These are phyloP conservation scores for Ceraceosorus guamensis DNA, from an alignment of 1,284 basidiomycete species.

Conservation along the genomic window DNA sequence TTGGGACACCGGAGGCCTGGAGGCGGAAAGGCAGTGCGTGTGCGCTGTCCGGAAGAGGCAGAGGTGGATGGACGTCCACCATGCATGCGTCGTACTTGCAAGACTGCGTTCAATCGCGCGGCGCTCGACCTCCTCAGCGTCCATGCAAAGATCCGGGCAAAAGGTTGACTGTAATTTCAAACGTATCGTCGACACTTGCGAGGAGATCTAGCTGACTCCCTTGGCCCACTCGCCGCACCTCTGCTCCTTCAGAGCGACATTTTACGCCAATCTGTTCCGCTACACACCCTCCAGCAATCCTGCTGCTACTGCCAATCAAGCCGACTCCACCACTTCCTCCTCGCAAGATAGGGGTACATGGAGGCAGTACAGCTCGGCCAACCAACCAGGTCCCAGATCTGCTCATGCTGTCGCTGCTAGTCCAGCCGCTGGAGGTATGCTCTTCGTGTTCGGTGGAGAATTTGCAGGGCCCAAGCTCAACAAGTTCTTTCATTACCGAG, in stretches of 20 bases:
- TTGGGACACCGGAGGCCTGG: slow-evolving; percentile 14
- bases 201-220: background rate
- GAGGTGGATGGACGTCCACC: too few species aligned
- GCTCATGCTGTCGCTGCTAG: slow-evolving; percentile 44
- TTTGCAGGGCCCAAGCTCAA: slow-evolving; percentile 72
- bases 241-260: slow-evolving; percentile 13
- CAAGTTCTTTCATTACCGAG: slow-evolving; percentile 82
- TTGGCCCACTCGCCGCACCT: background rate
- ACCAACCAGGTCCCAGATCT: slow-evolving; percentile 44
- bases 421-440: slow-evolving; percentile 39
- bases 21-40: background rate
- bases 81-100: too few species aligned
- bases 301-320: background rate
- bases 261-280: slow-evolving; percentile 45
- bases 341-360: slow-evolving; percentile 16
- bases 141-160: too few species aligned
- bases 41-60: background rate
- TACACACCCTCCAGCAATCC: slow-evolving; percentile 18
- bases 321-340: slow-evolving; percentile 1
- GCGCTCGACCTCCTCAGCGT: too few species aligned
- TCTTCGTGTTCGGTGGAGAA: slow-evolving; percentile 48
- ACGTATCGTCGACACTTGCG: too few species aligned
- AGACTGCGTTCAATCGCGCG: too few species aligned
- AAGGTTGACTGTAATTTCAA: too few species aligned
- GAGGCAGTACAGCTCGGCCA: slow-evolving; percentile 39